Conservation (phyloP, 2,329 filamentous ascomycete species). For the Epichloe hybrida region DNA sequence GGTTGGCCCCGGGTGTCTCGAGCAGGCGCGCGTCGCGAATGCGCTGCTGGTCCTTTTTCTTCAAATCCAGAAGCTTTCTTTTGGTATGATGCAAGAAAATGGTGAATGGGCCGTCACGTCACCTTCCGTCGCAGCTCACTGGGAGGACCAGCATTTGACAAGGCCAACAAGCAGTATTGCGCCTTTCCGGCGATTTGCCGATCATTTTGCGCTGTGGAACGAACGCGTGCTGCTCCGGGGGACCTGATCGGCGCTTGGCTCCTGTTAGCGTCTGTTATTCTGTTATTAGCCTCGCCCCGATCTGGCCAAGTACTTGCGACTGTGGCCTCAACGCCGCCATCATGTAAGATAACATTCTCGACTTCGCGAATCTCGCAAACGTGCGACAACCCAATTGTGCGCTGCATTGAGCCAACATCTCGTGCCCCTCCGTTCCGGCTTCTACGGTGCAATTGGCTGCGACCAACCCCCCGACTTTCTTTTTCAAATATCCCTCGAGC, state of each 20-base stretch:
- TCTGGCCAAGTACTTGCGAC: conserved; percentile 17
- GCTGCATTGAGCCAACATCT: neutral
- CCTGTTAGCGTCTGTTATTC: neutral
- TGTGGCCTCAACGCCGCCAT: conserved; percentile 17
- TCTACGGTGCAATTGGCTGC: neutral
- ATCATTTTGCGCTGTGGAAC: neutral
- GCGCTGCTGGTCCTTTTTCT: neutral
- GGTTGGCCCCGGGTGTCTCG: neutral
- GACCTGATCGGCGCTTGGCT: neutral
- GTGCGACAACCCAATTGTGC: neutral
- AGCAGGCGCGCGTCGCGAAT: neutral
- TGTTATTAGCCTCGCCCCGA: neutral
- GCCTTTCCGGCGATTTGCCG: conserved; percentile 10
- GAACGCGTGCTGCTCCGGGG: neutral
- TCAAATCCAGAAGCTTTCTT: neutral
- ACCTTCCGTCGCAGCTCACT: neutral
- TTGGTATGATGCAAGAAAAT: neutral
- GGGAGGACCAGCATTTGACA: neutral
- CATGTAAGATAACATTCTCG: neutral
- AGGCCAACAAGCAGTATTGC: neutral
- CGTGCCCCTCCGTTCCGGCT: neutral
- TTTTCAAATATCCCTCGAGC: neutral
- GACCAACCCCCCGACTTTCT: neutral
- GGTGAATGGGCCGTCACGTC: neutral
- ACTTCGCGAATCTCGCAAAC: neutral